Evolutionary conservation across 257 asterid genomes (phyloP).

Genomic region (Buddleja alternifolia): DNA sequence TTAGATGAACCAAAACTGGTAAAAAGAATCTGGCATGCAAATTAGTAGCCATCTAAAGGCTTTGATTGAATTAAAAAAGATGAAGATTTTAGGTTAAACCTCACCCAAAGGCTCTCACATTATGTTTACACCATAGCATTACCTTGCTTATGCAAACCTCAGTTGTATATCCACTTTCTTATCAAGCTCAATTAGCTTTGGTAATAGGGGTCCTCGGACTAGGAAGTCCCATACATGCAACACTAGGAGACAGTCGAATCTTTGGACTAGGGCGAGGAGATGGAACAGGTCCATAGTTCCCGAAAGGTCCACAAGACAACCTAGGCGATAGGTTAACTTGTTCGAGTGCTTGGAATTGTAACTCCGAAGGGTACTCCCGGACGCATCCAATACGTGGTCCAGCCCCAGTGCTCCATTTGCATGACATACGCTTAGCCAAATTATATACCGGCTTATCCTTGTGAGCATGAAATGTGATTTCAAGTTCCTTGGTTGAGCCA

Average conservation of each 20-base stretch:
- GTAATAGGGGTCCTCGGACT: constrained; percentile 83
- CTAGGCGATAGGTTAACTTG: constrained; percentile 94
- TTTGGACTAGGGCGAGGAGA: constrained; percentile 96
- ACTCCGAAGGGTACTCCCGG: constrained; percentile 76
- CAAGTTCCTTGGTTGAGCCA: constrained; percentile 27
- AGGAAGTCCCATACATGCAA: constrained; percentile 83
- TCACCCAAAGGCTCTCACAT: too few species aligned
- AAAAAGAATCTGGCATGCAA: background rate
- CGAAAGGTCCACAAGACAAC: constrained; percentile 42
- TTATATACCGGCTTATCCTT: constrained; percentile 38
- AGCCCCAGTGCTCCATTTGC: constrained; percentile 85
- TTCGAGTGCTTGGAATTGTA: constrained; percentile 87
- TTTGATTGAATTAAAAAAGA: background rate
- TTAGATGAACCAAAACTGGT: background rate
- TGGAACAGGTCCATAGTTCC: constrained; percentile 80
- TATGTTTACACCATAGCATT: too few species aligned
- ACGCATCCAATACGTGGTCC: constrained; percentile 97
- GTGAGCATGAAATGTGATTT: constrained; percentile 3
- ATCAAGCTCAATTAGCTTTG: constrained; percentile 39
- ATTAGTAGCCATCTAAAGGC: too few species aligned
- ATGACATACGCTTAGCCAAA: constrained; percentile 68
- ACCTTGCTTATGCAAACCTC: too few species aligned
- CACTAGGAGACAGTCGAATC: constrained; percentile 77
- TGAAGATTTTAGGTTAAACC: background rate
- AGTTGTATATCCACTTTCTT: too few species aligned